phyloP scores from a whole-genome alignment of 1,284 basidiomycete genomes.

The Apiotrichum gracile region DNA sequence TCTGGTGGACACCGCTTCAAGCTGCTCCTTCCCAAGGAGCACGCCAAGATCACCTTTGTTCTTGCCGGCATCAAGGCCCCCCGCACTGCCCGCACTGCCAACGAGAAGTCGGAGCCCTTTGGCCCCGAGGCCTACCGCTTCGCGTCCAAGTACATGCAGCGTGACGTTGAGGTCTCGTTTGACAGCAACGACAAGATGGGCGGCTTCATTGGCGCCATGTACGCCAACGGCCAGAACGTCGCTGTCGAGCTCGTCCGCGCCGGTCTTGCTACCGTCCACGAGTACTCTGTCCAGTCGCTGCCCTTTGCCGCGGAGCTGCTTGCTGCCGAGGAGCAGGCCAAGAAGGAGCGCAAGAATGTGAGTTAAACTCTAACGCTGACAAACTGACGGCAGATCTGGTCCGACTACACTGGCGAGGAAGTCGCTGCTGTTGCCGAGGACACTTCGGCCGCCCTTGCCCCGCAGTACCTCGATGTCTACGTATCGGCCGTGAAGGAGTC shows the following conservation, averaged over 20 bases:
- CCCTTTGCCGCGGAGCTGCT: slow-evolving; percentile 71
- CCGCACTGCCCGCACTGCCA: slow-evolving; percentile 68
- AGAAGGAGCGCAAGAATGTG: slow-evolving; percentile 69
- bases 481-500: slow-evolving; percentile 80
- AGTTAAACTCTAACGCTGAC: slow-evolving; percentile 28
- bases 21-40: slow-evolving; percentile 84
- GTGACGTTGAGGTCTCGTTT: slow-evolving; percentile 89
- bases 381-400: slow-evolving; percentile 62
- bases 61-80: slow-evolving; percentile 80
- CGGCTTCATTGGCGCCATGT: slow-evolving; percentile 88
- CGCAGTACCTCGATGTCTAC: slow-evolving; percentile 85
- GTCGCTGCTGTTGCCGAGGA: slow-evolving; percentile 46
- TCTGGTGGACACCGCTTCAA: slow-evolving; percentile 91
- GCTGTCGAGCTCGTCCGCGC: slow-evolving; percentile 77
- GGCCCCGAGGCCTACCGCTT: slow-evolving; percentile 79
- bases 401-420: slow-evolving; percentile 66
- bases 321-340: slow-evolving; percentile 79
- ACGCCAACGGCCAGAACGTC: slow-evolving; percentile 70
- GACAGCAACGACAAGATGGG: slow-evolving; percentile 88
- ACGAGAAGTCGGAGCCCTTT: slow-evolving; percentile 84
- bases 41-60: slow-evolving; percentile 81
- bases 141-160: slow-evolving; percentile 78
- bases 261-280: slow-evolving; percentile 70
- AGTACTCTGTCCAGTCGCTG: slow-evolving; percentile 76
- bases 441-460: slow-evolving; percentile 57